Base-by-base conservation (phyloP, 2,329 filamentous ascomycete species). In the Penicillium carneum region DNA sequence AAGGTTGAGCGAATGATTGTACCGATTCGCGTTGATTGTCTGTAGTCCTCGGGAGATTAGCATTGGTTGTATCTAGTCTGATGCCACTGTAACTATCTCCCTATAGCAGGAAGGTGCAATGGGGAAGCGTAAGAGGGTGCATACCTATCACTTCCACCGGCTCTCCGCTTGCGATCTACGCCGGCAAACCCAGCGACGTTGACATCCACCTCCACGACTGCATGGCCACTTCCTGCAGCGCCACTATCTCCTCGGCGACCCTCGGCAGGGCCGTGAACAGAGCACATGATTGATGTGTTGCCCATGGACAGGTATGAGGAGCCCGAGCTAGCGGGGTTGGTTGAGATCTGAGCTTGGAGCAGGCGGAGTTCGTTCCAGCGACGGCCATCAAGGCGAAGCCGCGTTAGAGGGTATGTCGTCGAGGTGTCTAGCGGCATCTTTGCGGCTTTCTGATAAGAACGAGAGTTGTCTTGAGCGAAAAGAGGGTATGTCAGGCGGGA, bases 321-420 rank as follows among this genome's bases (percentile, higher is more conserved):
- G 38, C 95, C 95, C 71, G 98, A 95, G 57, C 93, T 93, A 51
- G 93, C 90, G 63, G 93, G 90, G 79, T 97, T 95, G 1, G 93
- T 97, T 64, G 90, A 91, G 74, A 99, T 93, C 79, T 96, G 91
- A 49, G 91, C 94, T 74, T 92, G 88, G 52, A 97, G 86, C 8
- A 92, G 88, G 31, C 95, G 92, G 41, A 99, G 87, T 78, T 99
- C 95, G 81, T 99, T 98, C 95, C 95, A 99, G 71, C 95, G 88
- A 63, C 95, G 89, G 63, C 91, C 90, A 74, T 90, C 94, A 67
- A 92, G 88, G 73, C 90, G 90, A 64, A 93, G 85, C 56, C 95
- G 90, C 64, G 92, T 93, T 64, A 97, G 87, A 51, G 88, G 88
- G 83, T 97, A 98, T 63, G 91, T 93, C 53, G 91, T 93, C 12